Base-by-base conservation (phyloP, 441 rosid species). In the Flueggea neowawraea region DNA sequence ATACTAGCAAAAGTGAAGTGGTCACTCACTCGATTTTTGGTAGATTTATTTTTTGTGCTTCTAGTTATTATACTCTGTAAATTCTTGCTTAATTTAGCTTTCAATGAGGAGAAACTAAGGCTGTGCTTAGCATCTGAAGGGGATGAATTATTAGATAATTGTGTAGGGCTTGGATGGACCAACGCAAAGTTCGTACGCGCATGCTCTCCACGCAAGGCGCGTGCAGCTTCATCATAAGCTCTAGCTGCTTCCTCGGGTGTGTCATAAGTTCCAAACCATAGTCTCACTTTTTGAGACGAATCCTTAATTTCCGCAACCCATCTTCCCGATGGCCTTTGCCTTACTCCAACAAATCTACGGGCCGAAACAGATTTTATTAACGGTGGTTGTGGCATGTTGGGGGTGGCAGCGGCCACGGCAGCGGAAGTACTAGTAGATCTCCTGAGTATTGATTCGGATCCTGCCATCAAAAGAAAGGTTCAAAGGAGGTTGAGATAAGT, bases 221-320 rank as follows among this genome's bases (percentile, higher is more conserved):
- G 83, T 31, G 95, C 95, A 0, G 87, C 93, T 36, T 86, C 89
- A 6, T 83, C 84, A 9, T 90, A 88, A 16, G 89, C 89, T 51
- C 76, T 68, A 1, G 92, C 95, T 0, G 97, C 97, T 68, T 81
- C 91, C 74, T 88, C 97, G 11, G 97, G 83, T 0, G 92, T 78
- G 39, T 82, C 86, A 6, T 87, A 90, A 1, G 88, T 84, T 54
- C 97, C 97, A 1, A 93, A 72, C 98, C 98, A 93, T 32, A 90
- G 67, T 62, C 98, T 77, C 11, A 83, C 92, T 12, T 87, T 81
- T 7, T 88, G 96, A 7, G 97, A 83, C 0, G 97, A 88, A 73
- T 92, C 94, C 78, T 91, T 86, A 69, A 92, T 92, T 67, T 92
- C 98, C 1, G 97, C 91, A 12, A 91, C 97, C 80, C 95, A 92